These are phyloP conservation scores for Trapa incisa DNA, from an alignment of 345 rosid genomes.

Conservation along the genomic window DNA sequence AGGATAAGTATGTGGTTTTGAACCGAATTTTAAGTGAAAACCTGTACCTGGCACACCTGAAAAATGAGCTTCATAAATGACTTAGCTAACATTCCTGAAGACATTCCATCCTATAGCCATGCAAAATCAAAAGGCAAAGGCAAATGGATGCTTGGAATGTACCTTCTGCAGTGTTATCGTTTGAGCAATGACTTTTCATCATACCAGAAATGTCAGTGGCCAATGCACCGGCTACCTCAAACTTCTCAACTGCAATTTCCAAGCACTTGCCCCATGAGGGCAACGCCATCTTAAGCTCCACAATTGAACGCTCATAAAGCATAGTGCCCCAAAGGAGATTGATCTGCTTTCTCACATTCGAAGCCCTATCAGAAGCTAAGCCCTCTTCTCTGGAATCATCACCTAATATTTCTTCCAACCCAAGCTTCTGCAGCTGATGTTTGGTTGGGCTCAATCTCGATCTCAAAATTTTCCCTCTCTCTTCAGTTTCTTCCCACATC, in stretches of 20 bases:
- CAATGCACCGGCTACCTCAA: slow-evolving; percentile 64
- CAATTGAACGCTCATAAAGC: slow-evolving; percentile 71
- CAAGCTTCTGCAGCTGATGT: slow-evolving; percentile 18
- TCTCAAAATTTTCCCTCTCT: slow-evolving; percentile 17
- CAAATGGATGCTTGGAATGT: slow-evolving; percentile 6
- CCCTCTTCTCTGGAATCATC: slow-evolving; percentile 41
- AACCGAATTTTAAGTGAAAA: background rate
- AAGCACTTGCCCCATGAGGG: slow-evolving; percentile 64
- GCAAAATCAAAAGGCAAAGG: background rate
- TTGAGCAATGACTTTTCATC: slow-evolving; percentile 54
- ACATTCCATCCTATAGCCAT: background rate
- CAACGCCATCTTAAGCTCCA: slow-evolving; percentile 67
- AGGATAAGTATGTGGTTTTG: background rate
- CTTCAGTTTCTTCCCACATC: slow-evolving; percentile 49
- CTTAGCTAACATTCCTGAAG: background rate
- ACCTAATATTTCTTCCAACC: slow-evolving; percentile 25
- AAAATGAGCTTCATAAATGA: background rate
- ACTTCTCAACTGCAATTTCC: slow-evolving; percentile 70
- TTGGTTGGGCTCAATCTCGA: slow-evolving; percentile 13
- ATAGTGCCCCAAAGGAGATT: slow-evolving; percentile 69
- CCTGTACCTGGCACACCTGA: background rate
- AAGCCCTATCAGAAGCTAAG: slow-evolving; percentile 23
- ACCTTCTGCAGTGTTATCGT: slow-evolving; percentile 49
- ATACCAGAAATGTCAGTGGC: slow-evolving; percentile 41
- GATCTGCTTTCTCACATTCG: slow-evolving; percentile 42